Evolutionary conservation across 1,139 yeast species (phyloP), one percentile per base, ranked within the genome.

Genomic region (Pichia sp.): DNA sequence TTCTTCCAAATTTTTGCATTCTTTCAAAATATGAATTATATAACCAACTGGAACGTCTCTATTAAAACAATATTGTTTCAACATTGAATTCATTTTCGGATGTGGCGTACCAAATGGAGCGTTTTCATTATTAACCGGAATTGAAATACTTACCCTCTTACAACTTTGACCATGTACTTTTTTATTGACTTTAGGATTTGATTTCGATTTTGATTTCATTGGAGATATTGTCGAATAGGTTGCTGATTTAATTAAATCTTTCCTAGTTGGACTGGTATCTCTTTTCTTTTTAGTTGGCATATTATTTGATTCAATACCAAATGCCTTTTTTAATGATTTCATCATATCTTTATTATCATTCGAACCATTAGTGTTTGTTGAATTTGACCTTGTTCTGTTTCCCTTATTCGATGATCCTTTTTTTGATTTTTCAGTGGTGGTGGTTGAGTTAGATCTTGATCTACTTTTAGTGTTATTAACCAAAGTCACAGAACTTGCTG

Each of bases 41-140:
- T 78, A 76, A 0, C 92, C 94, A 39, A 80, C 65, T 1, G 94
- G 94, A 5, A 84, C 56, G 61, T 84, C 94, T 53, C 71, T 76
- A 20, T 80, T 71, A 24, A 73, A 67, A 3, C 84, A 71, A 57
- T 80, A 81, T 56, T 73, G 78, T 42, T 70, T 56, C 35, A 83
- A 59, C 51, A 76, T 77, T 51, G 74, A 72, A 57, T 78, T 82
- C 39, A 80, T 78, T 35, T 65, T 60, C 3, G 90, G 92, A 58
- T 83, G 90, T 9, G 61, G 55, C 1, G 62, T 53, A 2, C 56
- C 47, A 49, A 58, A 66, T 8, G 71, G 70, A 39, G 30, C 9
- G 9, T 23, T 25, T 22, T 16, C n/a, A n/a, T n/a, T n/a, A n/a
- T n/a, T n/a, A n/a, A n/a, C n/a, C n/a, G n/a, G n/a, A n/a, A n/a